These are phyloP conservation scores for Collybia sordida DNA, from an alignment of 768 basidiomycete genomes.

Conservation along the genomic window DNA sequence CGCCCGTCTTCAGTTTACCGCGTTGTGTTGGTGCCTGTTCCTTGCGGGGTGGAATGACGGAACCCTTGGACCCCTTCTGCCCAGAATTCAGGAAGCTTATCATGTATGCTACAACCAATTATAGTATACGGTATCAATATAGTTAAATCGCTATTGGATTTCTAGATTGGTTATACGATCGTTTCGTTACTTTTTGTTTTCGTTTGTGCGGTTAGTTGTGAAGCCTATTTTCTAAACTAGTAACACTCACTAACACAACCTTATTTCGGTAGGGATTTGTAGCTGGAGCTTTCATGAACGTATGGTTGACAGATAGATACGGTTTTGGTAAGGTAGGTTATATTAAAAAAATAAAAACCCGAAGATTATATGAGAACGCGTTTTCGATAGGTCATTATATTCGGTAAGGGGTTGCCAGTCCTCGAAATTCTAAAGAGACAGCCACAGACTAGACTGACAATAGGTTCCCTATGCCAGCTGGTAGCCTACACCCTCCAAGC, in stretches of 20 bases:
- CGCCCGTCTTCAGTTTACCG: slow-evolving; percentile 45
- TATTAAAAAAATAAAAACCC: not conserved
- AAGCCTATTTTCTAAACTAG: no score
- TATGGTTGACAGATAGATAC: not conserved
- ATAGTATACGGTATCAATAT: slow-evolving; percentile 33
- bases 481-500: slow-evolving; percentile 45
- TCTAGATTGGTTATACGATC: slow-evolving; percentile 28
- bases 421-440: slow-evolving; percentile 1
- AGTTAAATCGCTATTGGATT: not conserved
- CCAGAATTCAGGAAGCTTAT: slow-evolving; percentile 62
- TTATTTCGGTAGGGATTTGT: not conserved
- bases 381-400: slow-evolving; percentile 23
- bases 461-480: slow-evolving; percentile 43
- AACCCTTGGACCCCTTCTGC: slow-evolving; percentile 70
- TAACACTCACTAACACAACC: not conserved
- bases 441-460: not conserved
- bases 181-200: not conserved
- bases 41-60: slow-evolving; percentile 80
- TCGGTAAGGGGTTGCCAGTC: slow-evolving; percentile 11
- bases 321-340: not conserved
- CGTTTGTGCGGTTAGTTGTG: not conserved
- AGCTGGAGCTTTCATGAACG: not conserved
- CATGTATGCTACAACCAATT: not conserved
- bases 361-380: slow-evolving; percentile 27
- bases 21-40: slow-evolving; percentile 57